These are phyloP conservation scores for Plasmodium vinckei DNA, from an alignment of 169 alveolate species.

Conservation along the genomic window DNA sequence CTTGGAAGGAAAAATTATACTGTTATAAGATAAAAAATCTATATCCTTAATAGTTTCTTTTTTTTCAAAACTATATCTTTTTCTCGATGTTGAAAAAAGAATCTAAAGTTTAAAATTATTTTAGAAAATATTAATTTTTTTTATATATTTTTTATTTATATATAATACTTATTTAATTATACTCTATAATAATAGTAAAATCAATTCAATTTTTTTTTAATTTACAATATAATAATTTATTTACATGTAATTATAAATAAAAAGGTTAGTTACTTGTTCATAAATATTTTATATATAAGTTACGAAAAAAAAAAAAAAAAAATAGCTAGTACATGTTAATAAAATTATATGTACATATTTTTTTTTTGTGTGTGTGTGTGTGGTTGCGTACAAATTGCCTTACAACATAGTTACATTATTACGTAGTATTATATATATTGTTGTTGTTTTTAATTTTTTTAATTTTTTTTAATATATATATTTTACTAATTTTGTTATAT, in stretches of 20 bases:
- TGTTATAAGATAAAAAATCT: slow-evolving; percentile 43
- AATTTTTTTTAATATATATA: too few species aligned
- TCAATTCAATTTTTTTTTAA: too few species aligned
- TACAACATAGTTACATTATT: too few species aligned
- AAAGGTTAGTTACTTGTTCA: background rate
- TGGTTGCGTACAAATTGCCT: background rate
- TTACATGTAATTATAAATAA: background rate
- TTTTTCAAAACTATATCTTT: slow-evolving; percentile 50
- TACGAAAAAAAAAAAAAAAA: slow-evolving; percentile 22
- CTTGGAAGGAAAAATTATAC: slow-evolving; percentile 21
- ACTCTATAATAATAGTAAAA: background rate
- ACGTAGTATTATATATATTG: too few species aligned
- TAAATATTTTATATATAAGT: background rate
- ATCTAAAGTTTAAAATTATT: slow-evolving; percentile 26
- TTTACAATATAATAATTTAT: background rate
- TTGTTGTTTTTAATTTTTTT: too few species aligned
- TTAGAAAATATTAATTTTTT: background rate
- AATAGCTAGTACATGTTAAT: slow-evolving; percentile 21
- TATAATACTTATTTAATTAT: background rate
- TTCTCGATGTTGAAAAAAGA: slow-evolving; percentile 54
- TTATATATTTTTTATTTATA: slow-evolving; percentile 4
- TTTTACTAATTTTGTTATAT: too few species aligned
- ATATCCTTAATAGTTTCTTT: slow-evolving; percentile 50
- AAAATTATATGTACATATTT: background rate
- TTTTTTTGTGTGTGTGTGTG: slow-evolving; percentile 28